Percentiles rank a stretch among this genome's conserved stretches.
Conservation (phyloP, 73 alveolate genomes). For the Stentor coeruleus region DNA sequence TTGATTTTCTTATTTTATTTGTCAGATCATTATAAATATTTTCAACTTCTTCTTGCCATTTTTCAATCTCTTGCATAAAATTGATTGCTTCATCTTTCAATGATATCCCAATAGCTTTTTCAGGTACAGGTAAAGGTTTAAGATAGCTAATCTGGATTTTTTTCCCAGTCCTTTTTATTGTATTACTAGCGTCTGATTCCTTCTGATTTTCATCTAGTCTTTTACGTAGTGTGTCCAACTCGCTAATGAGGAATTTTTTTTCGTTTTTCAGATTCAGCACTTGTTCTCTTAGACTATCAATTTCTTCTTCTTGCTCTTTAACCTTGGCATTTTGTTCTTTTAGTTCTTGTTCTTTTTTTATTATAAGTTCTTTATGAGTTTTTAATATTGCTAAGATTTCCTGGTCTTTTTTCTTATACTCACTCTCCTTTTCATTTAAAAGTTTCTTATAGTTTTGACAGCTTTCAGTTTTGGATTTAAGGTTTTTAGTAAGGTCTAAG, state of each 20-base stretch:
- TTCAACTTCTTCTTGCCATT: slow-evolving; percentile 30
- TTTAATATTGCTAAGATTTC: not conserved
- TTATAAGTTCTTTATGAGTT: not conserved
- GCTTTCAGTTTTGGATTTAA: not conserved
- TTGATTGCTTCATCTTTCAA: slow-evolving; percentile 33
- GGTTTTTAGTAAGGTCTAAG: not conserved
- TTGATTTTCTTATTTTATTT: slow-evolving; percentile 29
- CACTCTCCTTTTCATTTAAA: not conserved
- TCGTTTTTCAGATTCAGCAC: not conserved
- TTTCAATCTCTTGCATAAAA: slow-evolving; percentile 40
- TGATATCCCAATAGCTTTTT: not conserved
- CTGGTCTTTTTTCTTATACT: not conserved
- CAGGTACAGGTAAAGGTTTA: not conserved
- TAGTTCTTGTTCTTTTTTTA: not conserved
- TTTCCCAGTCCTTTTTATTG: not conserved
- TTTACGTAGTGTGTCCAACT: not conserved
- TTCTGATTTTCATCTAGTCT: not conserved
- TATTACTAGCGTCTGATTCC: not conserved
- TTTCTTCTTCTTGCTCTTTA: not conserved
- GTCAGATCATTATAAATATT: slow-evolving; percentile 33
- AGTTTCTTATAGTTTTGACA: no score
- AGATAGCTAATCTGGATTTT: not conserved
- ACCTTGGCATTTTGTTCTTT: not conserved
- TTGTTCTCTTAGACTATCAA: slow-evolving; percentile 1
- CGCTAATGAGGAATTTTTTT: not conserved